Evolutionary conservation across 2,329 filamentous ascomycete species (phyloP).

Genomic region (Apiospora phragmitis): DNA sequence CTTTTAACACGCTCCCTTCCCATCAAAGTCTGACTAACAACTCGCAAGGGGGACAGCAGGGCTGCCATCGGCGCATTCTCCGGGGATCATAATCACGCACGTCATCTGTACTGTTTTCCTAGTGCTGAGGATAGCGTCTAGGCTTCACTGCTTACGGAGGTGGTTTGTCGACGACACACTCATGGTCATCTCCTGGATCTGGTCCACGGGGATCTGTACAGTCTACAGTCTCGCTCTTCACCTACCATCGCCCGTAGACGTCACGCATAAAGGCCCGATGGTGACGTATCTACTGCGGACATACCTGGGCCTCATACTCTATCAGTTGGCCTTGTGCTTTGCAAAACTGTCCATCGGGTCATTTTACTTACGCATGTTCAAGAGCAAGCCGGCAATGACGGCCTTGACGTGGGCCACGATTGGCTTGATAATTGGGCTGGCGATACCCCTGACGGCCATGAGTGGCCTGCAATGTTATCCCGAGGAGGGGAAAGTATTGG

Average conservation of each 20-base stretch:
- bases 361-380: conserved; percentile 7
- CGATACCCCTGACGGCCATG: conserved; percentile 4
- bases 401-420: conserved; percentile 7
- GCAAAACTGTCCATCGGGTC: conserved; percentile 2
- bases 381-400: neutral
- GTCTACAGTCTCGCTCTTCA: conserved; percentile 1
- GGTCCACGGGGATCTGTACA: neutral
- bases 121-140: neutral
- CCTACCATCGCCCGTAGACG: neutral
- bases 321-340: conserved; percentile 5
- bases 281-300: neutral
- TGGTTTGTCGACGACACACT: conserved; percentile 12
- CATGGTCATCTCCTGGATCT: conserved; percentile 8
- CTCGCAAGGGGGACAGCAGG: neutral
- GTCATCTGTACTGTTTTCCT: conserved; percentile 5
- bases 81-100: neutral
- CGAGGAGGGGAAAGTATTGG: neutral
- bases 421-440: neutral
- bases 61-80: neutral
- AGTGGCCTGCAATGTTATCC: neutral
- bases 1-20: neutral
- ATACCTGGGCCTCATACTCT: conserved; percentile 1
- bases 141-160: neutral
- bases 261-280: neutral
- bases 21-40: neutral